Evolutionary conservation across 2,329 filamentous ascomycete species (phyloP), one percentile per base, ranked within the genome.

Genomic region (Ascochyta pisi): DNA sequence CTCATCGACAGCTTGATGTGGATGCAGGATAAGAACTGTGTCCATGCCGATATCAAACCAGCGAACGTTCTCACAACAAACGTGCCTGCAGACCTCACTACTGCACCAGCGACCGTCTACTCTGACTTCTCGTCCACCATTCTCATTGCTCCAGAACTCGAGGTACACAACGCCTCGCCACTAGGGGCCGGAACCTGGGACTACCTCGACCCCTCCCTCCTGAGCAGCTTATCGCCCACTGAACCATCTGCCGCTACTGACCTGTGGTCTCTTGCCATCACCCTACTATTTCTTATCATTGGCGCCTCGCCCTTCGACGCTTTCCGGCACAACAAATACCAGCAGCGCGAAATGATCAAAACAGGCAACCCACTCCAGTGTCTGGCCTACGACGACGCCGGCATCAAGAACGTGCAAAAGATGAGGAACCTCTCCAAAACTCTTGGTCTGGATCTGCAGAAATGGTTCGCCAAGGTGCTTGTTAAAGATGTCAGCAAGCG

Each of bases 41-140:
- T 78, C 2, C 71, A 74, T 57, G 79, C 77, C 5, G 80, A 82
- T 54, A 76, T 81, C 67, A 82, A 82, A 64, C 78, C 80, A 1
- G 73, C 73, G 2, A 82, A 82, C 63, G 74, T 82, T 40, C 72
- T 82, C 33, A 56, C 33, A 12, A 22, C 42, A 7, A 63, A 79
- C 46, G 64, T 61, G 58, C 50, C 58, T 3, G 35, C 53, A 3
- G 16, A 57, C 15, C 33, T 49, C 19, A 26, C 35, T 16, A 38
- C 47, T 13, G 31, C 40, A 6, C 60, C 64, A 1, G 33, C 57
- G 33, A 69, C 73, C 52, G 71, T 74, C 27, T 79, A 72, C 61
- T 75, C 79, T 15, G 79, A 81, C 64, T 81, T 81, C 63, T 79
- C 77, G 4, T 75, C 78, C 10, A 73, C 77, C 23, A 62, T 67